Evolutionary conservation across 2,329 filamentous ascomycete species (phyloP).

Genomic region (Rugonectria rugulosa): DNA sequence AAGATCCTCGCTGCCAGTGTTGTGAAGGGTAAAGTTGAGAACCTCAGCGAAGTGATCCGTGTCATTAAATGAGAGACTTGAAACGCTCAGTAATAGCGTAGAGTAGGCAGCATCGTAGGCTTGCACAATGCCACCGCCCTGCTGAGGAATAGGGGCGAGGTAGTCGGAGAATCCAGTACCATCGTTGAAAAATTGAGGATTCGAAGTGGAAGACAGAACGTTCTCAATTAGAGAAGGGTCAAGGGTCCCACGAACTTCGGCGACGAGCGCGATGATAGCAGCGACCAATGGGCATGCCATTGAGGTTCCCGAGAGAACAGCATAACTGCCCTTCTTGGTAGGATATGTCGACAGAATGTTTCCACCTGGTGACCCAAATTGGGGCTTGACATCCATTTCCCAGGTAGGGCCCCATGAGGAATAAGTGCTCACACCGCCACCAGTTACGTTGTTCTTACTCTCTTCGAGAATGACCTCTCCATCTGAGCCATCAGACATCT

Average conservation of each 20-base stretch:
- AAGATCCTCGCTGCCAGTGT: background rate
- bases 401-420: slow-evolving; percentile 69
- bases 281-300: slow-evolving; percentile 67
- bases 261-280: slow-evolving; percentile 62
- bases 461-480: slow-evolving; percentile 46
- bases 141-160: background rate
- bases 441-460: slow-evolving; percentile 51
- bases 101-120: slow-evolving; percentile 3
- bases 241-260: slow-evolving; percentile 58
- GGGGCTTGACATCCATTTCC: slow-evolving; percentile 64
- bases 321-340: slow-evolving; percentile 54
- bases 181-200: background rate
- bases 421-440: slow-evolving; percentile 60
- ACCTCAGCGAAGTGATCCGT: background rate
- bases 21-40: slow-evolving; percentile 11
- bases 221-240: slow-evolving; percentile 48
- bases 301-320: slow-evolving; percentile 63
- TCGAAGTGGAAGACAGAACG: background rate
- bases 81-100: background rate
- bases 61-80: slow-evolving; percentile 9
- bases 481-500: slow-evolving; percentile 52
- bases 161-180: background rate
- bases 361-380: slow-evolving; percentile 62
- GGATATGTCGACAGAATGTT: slow-evolving; percentile 67
- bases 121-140: slow-evolving; percentile 1